A percentile compares a stretch with the other conserved stretches of the same genome.
phyloP scores from a whole-genome alignment of 805 yeast genomes.

The Scheffersomyces spartinae region DNA sequence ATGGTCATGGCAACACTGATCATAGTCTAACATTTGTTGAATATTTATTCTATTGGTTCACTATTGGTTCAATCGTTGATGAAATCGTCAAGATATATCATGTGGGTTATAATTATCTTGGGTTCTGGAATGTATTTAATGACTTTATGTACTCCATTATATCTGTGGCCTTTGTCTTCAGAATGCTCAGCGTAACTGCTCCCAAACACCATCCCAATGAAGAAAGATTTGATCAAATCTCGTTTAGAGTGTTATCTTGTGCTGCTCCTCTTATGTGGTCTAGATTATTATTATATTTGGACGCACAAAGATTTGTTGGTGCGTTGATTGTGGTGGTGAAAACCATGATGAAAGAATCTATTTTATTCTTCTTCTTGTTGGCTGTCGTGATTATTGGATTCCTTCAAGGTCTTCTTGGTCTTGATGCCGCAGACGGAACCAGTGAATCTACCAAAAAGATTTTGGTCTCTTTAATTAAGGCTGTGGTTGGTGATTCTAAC shows the following conservation, averaged over 20 bases:
- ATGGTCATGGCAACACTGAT: conserved; percentile 36
- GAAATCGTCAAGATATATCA: conserved; percentile 64
- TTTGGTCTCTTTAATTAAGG: conserved; percentile 51
- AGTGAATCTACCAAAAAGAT: conserved; percentile 62
- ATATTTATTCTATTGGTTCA: conserved; percentile 47
- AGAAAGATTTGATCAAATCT: conserved; percentile 37
- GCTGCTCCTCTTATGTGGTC: conserved; percentile 87
- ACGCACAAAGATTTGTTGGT: conserved; percentile 74
- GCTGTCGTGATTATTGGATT: conserved; percentile 67
- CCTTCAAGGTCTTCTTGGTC: conserved; percentile 76
- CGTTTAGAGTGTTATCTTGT: conserved; percentile 63
- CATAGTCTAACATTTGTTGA: conserved; percentile 35
- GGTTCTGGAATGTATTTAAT: conserved; percentile 74
- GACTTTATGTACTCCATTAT: conserved; percentile 54
- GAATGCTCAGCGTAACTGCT: conserved; percentile 15
- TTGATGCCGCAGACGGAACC: conserved; percentile 81
- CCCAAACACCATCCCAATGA: conserved; percentile 7
- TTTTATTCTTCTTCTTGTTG: conserved; percentile 69
- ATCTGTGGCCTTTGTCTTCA: conserved; percentile 38
- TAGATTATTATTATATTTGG: conserved; percentile 62
- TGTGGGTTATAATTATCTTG: conserved; percentile 60
- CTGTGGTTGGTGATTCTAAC: conserved; percentile 66
- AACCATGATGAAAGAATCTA: conserved; percentile 77
- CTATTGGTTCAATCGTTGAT: conserved; percentile 55
- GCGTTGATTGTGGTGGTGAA: conserved; percentile 79